phyloP scores from a whole-genome alignment of 306 rosid genomes.

The Argentina anserina region DNA sequence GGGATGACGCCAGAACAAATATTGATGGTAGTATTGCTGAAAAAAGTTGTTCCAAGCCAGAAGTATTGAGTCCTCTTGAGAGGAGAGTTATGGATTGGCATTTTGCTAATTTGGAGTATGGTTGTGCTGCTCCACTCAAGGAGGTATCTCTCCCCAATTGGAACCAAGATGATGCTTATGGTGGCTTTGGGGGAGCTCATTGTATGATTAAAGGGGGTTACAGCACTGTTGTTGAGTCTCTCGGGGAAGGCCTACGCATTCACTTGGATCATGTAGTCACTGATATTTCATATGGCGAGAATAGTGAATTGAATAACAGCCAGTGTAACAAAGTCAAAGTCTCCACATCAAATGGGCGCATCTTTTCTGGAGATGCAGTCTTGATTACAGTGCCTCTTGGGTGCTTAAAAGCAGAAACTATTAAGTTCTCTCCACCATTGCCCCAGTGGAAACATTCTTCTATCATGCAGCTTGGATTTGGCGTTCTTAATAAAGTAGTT shows the following conservation, averaged over 20 bases:
- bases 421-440: slow-evolving; percentile 83
- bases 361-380: slow-evolving; percentile 82
- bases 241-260: slow-evolving; percentile 73
- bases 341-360: slow-evolving; percentile 67
- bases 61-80: slow-evolving; percentile 78
- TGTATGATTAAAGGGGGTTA: slow-evolving; percentile 99
- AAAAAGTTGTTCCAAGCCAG: slow-evolving; percentile 34
- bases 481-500: slow-evolving; percentile 89
- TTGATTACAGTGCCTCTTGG: slow-evolving; percentile 93
- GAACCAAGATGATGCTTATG: slow-evolving; percentile 98
- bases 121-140: slow-evolving; percentile 92
- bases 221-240: slow-evolving; percentile 84
- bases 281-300: slow-evolving; percentile 64
- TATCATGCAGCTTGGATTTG: slow-evolving; percentile 88
- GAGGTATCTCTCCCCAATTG: slow-evolving; percentile 96
- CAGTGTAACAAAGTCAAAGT: slow-evolving; percentile 58
- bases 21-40: slow-evolving; percentile 21
- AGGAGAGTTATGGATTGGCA: slow-evolving; percentile 99
- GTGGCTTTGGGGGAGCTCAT: slow-evolving; percentile 99
- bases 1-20: slow-evolving; percentile 30
- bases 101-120: slow-evolving; percentile 96
- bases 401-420: slow-evolving; percentile 87
- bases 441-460: slow-evolving; percentile 92
- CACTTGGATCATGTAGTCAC: slow-evolving; percentile 75
- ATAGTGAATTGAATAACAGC: slow-evolving; percentile 26